Evolutionary conservation across 306 rosid species (phyloP).

Genomic region (Castanospermum australe): DNA sequence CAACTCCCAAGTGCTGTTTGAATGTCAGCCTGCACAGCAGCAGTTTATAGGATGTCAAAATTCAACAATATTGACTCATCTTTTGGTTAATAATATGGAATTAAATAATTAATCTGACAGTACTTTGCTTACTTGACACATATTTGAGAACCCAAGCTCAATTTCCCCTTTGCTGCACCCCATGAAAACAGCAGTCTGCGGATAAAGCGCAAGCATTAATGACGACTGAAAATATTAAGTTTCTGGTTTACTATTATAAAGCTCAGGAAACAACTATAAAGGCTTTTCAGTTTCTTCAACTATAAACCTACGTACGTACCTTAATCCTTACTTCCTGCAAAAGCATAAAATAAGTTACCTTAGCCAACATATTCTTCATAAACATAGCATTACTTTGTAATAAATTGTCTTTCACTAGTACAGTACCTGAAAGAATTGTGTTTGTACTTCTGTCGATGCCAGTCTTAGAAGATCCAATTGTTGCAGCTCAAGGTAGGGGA

Average conservation of each 20-base stretch:
- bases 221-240: conserved; percentile 18
- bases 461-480: conserved; percentile 42
- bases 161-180: conserved; percentile 86
- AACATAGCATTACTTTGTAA: neutral
- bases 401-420: neutral
- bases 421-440: conserved; percentile 42
- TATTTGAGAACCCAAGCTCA: conserved; percentile 75
- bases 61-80: neutral
- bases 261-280: neutral
- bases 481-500: conserved; percentile 43
- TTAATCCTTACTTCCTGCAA: conserved; percentile 81
- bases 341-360: neutral
- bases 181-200: conserved; percentile 81
- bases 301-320: conserved; percentile 46
- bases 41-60: neutral
- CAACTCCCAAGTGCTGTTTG: conserved; percentile 54
- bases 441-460: conserved; percentile 38
- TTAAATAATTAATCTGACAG: neutral
- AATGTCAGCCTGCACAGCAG: conserved; percentile 45
- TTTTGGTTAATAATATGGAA: neutral
- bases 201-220: neutral
- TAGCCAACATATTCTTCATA: neutral
- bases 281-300: neutral
- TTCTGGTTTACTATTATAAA: conserved; percentile 5
- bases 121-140: conserved; percentile 56